These are phyloP conservation scores for Olyra latifolia DNA, from an alignment of 176 grass and related monocot species.

Conservation along the genomic window DNA sequence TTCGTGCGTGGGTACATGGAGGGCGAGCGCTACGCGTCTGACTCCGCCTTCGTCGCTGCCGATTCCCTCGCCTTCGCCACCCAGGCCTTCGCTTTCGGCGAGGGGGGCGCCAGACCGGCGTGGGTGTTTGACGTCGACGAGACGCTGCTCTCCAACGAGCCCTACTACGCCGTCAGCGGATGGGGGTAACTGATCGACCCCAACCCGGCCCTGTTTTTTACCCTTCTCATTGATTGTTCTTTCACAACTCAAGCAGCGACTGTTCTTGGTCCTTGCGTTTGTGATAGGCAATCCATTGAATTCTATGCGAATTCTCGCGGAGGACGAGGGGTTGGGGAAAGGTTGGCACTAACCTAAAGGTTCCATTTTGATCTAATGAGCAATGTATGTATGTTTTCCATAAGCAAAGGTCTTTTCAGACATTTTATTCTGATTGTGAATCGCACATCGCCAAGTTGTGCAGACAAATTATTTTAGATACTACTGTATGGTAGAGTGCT, in stretches of 20 bases:
- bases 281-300: not conserved
- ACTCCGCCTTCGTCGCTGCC: slow-evolving; percentile 48
- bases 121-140: slow-evolving; percentile 96
- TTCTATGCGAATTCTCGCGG: not conserved
- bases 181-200: slow-evolving; percentile 66
- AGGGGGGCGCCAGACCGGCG: slow-evolving; percentile 35
- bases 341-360: not conserved
- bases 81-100: slow-evolving; percentile 21
- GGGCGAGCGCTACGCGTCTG: slow-evolving; percentile 64
- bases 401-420: not conserved
- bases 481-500: no score
- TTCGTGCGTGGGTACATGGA: slow-evolving; percentile 60
- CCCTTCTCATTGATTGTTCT: not conserved
- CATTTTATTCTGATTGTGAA: not conserved
- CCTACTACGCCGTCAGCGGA: slow-evolving; percentile 62
- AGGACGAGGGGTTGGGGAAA: not conserved
- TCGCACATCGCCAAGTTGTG: not conserved
- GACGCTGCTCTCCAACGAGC: slow-evolving; percentile 72
- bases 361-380: not conserved
- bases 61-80: slow-evolving; percentile 66
- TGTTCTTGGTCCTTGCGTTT: not conserved
- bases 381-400: not conserved
- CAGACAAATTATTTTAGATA: no score
- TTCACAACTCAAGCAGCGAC: not conserved
- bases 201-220: not conserved